Conservation (phyloP, 768 basidiomycete genomes). For the Clathrus columnatus region DNA sequence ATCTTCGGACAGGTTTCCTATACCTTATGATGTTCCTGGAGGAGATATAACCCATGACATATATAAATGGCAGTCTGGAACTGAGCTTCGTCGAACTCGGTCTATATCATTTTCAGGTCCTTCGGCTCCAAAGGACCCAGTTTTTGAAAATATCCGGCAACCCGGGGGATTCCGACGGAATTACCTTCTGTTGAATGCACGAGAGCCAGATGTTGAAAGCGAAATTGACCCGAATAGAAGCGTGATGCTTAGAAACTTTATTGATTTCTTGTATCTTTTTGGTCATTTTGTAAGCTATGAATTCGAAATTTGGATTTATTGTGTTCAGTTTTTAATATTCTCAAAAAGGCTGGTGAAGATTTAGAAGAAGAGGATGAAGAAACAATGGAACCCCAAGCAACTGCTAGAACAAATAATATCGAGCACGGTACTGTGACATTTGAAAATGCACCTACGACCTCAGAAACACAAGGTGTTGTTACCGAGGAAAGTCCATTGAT, state of each 20-base stretch:
- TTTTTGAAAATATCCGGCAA: conserved; percentile 88
- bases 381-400: conserved; percentile 43
- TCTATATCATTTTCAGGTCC: conserved; percentile 63
- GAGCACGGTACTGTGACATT: background rate
- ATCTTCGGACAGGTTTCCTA: conserved; percentile 69
- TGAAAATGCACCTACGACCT: conserved; percentile 11
- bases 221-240: conserved; percentile 15
- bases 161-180: conserved; percentile 92
- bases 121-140: conserved; percentile 45
- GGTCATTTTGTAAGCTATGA: conserved; percentile 81
- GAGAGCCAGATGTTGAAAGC: conserved; percentile 44
- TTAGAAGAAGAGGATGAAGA: conserved; percentile 68
- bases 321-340: background rate
- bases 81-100: conserved; percentile 59
- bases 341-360: conserved; percentile 75
- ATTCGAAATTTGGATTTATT: background rate
- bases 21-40: conserved; percentile 79
- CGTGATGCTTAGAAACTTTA: conserved; percentile 71
- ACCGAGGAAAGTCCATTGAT: conserved; percentile 23
- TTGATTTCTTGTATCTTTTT: conserved; percentile 90
- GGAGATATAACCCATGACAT: conserved; percentile 91
- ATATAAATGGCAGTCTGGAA: conserved; percentile 80
- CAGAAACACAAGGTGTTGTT: background rate
- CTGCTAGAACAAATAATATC: conserved; percentile 13
- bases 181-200: conserved; percentile 67